Evolutionary conservation across 305 asterid species (phyloP).

Genomic region (Fraxinus nigra): DNA sequence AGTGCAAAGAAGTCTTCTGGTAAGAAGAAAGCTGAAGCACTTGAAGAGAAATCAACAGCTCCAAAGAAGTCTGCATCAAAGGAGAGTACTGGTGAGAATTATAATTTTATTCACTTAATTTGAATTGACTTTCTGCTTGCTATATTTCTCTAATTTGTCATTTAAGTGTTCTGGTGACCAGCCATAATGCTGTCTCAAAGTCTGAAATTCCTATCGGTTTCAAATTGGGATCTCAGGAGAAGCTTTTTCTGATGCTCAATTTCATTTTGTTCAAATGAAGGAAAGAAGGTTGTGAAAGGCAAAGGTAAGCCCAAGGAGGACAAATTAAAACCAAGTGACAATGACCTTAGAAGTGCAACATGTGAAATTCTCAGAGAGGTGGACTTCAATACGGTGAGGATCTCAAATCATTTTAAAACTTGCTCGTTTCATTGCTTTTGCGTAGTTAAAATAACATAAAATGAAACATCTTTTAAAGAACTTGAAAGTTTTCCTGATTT

Average conservation of each 20-base stretch:
- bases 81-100: constrained; percentile 62
- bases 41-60: constrained; percentile 48
- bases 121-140: constrained; percentile 6
- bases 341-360: constrained; percentile 48
- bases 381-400: constrained; percentile 63
- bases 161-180: constrained; percentile 5
- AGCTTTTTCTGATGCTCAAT: not conserved
- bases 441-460: not conserved
- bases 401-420: constrained; percentile 1
- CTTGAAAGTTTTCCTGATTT: not conserved
- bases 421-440: not conserved
- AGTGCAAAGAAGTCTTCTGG: constrained; percentile 53
- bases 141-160: not conserved
- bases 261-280: constrained; percentile 30
- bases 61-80: constrained; percentile 53
- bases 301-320: constrained; percentile 50
- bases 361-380: constrained; percentile 74
- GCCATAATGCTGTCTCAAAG: constrained; percentile 23
- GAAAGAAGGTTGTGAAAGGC: constrained; percentile 50
- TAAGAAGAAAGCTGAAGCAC: constrained; percentile 57
- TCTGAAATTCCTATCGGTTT: constrained; percentile 17
- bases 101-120: not conserved
- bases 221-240: constrained; percentile 7
- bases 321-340: constrained; percentile 45
- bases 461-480: not conserved